Evolutionary conservation across 2,329 filamentous ascomycete genomes (phyloP), one percentile per base, ranked within the genome.

Genomic region (Dothidotthia symphoricarpi): DNA sequence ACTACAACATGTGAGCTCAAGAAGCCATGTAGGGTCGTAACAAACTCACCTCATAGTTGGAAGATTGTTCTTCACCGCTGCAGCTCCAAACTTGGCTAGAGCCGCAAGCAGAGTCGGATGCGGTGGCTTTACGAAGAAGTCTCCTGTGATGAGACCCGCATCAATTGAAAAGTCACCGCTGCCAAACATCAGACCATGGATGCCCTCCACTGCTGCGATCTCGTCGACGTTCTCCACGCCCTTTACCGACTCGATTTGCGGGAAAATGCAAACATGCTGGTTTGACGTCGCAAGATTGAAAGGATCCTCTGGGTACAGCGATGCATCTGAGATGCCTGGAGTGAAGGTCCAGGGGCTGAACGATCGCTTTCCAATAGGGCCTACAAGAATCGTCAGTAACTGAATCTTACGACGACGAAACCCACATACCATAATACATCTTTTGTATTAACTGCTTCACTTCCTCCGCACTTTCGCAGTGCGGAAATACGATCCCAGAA

Each of bases 281-380:
- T 60, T 60, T 10, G 47, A 45, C 0, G 53, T 58, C 3, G 38
- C 22, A 8, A 58, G 39, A 34, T 58, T 57, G 45, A 51, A 58
- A n/a, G 37, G 45, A 28, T 58, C 55, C 8, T 49, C 49, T 3
- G 51, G 45, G 17, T 56, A 57, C 14, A 57, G 34, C 1, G 55
- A 59, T 1, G 37, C 43, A 24, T 49, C 38, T 1, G 32, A 31
- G 6, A 57, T 17, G 4, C 53, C 54, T 1, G 54, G 56, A 0
- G 54, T 57, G 28, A 57, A 57, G 2, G 35, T 51, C 54, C 56
- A 59, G 0, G 56, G 56, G 26, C 45, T 51, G 51, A 57, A 58
- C 1, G 56, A 57, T 25, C 54, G 56, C 15, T 53, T 44, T 14
- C 55, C 55, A 12, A 45, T 24, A n/a, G 46, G 44, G 4, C 38